These are phyloP conservation scores for Vigna mungo DNA, from an alignment of 306 rosid genomes.

Conservation along the genomic window DNA sequence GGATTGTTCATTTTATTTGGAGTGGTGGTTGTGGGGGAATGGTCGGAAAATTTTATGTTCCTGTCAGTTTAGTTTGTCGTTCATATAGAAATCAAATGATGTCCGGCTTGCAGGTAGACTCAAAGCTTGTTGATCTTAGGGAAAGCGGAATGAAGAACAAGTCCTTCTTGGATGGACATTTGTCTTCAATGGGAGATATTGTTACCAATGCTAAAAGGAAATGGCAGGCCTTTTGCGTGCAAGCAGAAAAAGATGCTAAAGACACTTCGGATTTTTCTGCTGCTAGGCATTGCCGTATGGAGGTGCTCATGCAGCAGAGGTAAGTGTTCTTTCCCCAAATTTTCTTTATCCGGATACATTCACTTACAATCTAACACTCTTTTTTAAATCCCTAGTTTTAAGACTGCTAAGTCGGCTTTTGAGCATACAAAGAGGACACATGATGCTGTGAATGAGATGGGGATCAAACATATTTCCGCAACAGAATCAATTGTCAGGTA, in stretches of 20 bases:
- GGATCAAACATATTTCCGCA: conserved; percentile 59
- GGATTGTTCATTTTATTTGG: neutral
- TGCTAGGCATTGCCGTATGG: conserved; percentile 91
- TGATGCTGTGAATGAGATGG: conserved; percentile 71
- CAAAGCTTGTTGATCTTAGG: conserved; percentile 73
- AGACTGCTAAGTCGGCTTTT: conserved; percentile 63
- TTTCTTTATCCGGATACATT: neutral
- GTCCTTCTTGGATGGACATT: conserved; percentile 77
- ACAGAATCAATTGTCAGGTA: conserved; percentile 72
- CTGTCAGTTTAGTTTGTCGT: neutral
- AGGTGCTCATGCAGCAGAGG: conserved; percentile 82
- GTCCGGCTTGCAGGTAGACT: conserved; percentile 68
- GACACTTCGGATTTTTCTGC: conserved; percentile 84
- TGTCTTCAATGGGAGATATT: conserved; percentile 72
- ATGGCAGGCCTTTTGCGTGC: conserved; percentile 78
- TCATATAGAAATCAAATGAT: neutral
- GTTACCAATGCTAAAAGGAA: conserved; percentile 80
- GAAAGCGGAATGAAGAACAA: conserved; percentile 71
- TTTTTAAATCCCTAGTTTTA: conserved; percentile 51
- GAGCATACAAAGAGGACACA: conserved; percentile 70
- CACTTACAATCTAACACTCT: conserved; percentile 16
- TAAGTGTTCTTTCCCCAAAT: conserved; percentile 29
- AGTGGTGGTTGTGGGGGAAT: too few species aligned
- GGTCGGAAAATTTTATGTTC: neutral
- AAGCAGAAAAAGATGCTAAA: conserved; percentile 75